Base-by-base conservation (phyloP, 129 eudicot species). In the Escallonia herrerae region DNA sequence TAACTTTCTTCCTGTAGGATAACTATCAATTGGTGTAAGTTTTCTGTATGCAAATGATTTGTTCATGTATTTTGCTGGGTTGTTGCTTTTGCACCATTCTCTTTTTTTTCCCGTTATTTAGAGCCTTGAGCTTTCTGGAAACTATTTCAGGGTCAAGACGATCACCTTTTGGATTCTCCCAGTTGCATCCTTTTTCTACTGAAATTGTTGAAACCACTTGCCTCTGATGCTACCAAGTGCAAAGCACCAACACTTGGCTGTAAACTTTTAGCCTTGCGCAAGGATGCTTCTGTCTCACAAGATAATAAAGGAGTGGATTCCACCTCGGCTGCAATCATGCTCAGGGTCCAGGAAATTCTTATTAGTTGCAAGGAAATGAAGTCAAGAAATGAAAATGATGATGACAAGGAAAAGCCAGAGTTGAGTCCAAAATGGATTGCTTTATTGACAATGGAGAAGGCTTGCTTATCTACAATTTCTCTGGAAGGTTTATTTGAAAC, bases 401-500 rank as follows among this genome's bases (percentile, higher is more conserved):
- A 70, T 57, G 81, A 64, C 38, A 49, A 33, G 38, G 78, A 84
- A 65, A 86, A 76, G 65, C 85, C 96, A 2, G 88, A 88, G 58
- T 64, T 91, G 82, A 83, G 60, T 79, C 85, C 98, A 72, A 83
- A 81, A 81, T 91, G 98, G 98, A 51, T 91, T 60, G 82, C 91
- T 68, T 86, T 91, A 63, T 72, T 91, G 56, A 88, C 87, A 40
- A 83, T 91, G 83, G 98, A 88, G 67, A 91, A 91, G 73, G 96
- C 96, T 71, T 85, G 95, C 64, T 77, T 82, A 54, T 85, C 96
- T 9, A 81, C 77, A 3, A 76, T 91, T 71, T 81, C 98, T 74
- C 73, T 91, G 71, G 96, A 91, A 88, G 98, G 98, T 84, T 56
- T 64, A 58, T 65, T 13, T 43, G 39, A 45, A 15, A 44, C 40